Base-by-base conservation (phyloP, 106 monocot species). In the Apostasia shenzhenica region DNA sequence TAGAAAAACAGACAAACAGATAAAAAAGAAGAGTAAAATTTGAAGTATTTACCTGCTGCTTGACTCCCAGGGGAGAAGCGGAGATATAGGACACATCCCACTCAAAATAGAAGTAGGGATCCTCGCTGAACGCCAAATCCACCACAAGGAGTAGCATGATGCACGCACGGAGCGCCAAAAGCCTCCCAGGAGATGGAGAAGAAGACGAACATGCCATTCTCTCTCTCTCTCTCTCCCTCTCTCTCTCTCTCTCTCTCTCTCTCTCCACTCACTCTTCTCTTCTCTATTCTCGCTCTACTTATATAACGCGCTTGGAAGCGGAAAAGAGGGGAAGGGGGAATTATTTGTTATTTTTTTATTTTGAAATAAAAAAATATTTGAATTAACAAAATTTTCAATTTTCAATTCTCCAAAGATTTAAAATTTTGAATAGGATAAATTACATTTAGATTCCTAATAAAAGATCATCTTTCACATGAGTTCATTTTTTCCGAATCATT, bases 31-130 rank as follows among this genome's bases (percentile, higher is more conserved):
- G 6, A 58, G 8, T 12, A 62, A 62, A 62, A 4, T 0, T 9
- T 2, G 8, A 49, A 12, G 43, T 6, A 47, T 8, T 26, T 47
- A 72, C 72, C 61, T 72, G 72, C 57, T 72, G 72, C 46, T 72
- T 72, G n/a, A 72, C 52, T 39, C 72, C 72, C 7, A 72, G 72
- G 6, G 72, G 72, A 50, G 72, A 60, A 41, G 72, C 60, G 45
- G 61, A 49, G 60, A 61, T 61, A 61, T 61, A 72, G n/a, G 72
- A 72, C 41, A 72, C 72, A 5, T 72, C 51, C 72, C 72, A 72
- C 12, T 72, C 52, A 11, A 72, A 61, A 51, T 42, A 72, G 2
- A 61, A 41, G 50, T 50, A 72, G 51, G 72, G 72, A 62, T 72
- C 72, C 13, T 48, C 72, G 41, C 12, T 13, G 48, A 65, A 65